Conservation (phyloP, 2,329 filamentous ascomycete genomes). For the Gaeumannomyces sp. region DNA sequence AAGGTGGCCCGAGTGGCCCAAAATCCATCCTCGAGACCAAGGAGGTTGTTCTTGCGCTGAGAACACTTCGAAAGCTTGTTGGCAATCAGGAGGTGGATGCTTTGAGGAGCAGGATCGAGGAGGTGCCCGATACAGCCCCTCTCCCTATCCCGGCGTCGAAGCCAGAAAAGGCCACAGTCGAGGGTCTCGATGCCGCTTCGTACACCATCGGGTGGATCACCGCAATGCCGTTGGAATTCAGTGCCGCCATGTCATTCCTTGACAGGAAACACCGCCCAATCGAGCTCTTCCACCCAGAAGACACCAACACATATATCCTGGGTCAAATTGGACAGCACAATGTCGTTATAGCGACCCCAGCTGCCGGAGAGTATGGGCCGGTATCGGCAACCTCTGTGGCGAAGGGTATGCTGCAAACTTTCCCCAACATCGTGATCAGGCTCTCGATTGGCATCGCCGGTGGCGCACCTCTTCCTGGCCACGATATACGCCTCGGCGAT, state of each 20-base stretch:
- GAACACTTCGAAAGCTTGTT: not conserved
- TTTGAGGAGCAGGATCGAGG: not conserved
- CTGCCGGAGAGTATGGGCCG: slow-evolving; percentile 21
- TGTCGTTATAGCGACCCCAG: slow-evolving; percentile 26
- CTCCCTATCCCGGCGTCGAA: too few relatives aligned
- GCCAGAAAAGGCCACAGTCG: too few relatives aligned
- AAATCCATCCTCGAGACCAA: not conserved
- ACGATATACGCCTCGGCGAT: slow-evolving; percentile 30
- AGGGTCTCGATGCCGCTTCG: too few relatives aligned
- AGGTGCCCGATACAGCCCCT: too few relatives aligned
- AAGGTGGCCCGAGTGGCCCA: not conserved
- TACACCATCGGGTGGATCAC: too few relatives aligned
- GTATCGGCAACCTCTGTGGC: slow-evolving; percentile 19
- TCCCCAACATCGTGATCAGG: slow-evolving; percentile 23
- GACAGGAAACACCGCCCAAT: too few relatives aligned
- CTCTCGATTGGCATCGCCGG: slow-evolving; percentile 30
- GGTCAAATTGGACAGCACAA: slow-evolving; percentile 28
- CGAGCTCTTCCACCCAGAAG: not conserved
- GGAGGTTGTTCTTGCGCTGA: not conserved
- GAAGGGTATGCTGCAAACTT: slow-evolving; percentile 23
- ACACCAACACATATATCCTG: slow-evolving; percentile 27
- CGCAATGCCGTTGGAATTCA: too few relatives aligned
- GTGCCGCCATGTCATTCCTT: too few relatives aligned
- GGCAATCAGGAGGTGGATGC: not conserved
- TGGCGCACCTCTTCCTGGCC: slow-evolving; percentile 26